Evolutionary conservation across 2,329 filamentous ascomycete species (phyloP).

Genomic region (Colletotrichum tropicale): DNA sequence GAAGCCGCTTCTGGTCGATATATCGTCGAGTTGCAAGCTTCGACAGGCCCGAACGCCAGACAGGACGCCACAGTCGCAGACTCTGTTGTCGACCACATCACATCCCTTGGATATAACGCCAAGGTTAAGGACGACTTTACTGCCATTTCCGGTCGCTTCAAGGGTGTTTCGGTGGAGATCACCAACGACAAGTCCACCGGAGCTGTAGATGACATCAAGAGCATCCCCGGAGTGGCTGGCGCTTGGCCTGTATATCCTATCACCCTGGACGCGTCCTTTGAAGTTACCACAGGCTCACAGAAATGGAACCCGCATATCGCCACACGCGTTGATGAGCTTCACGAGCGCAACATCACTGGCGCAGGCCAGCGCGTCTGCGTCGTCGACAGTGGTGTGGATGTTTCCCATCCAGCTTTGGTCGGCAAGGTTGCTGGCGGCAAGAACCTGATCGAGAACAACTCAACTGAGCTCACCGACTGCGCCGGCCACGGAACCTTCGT

Average conservation of each 20-base stretch:
- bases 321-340: slow-evolving; percentile 21
- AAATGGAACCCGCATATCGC: slow-evolving; percentile 23
- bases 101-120: slow-evolving; percentile 9
- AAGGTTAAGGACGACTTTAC: slow-evolving; percentile 14
- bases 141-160: slow-evolving; percentile 6
- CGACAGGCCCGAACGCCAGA: background rate
- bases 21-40: slow-evolving; percentile 11
- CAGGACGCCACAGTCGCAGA: background rate
- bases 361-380: slow-evolving; percentile 23
- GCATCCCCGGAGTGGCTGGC: background rate
- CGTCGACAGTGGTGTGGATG: slow-evolving; percentile 24
- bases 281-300: background rate
- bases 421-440: slow-evolving; percentile 22
- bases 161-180: slow-evolving; percentile 14
- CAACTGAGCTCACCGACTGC: slow-evolving; percentile 19
- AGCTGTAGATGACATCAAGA: slow-evolving; percentile 16
- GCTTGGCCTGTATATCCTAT: slow-evolving; percentile 14
- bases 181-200: background rate
- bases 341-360: slow-evolving; percentile 22
- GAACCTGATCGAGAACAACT: slow-evolving; percentile 21
- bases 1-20: background rate
- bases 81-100: slow-evolving; percentile 1
- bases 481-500: slow-evolving; percentile 25
- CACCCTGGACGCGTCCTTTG: slow-evolving; percentile 22
- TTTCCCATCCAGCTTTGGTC: slow-evolving; percentile 15